phyloP scores from a whole-genome alignment of 2,329 filamentous ascomycete genomes.

The Apiospora hydei region DNA sequence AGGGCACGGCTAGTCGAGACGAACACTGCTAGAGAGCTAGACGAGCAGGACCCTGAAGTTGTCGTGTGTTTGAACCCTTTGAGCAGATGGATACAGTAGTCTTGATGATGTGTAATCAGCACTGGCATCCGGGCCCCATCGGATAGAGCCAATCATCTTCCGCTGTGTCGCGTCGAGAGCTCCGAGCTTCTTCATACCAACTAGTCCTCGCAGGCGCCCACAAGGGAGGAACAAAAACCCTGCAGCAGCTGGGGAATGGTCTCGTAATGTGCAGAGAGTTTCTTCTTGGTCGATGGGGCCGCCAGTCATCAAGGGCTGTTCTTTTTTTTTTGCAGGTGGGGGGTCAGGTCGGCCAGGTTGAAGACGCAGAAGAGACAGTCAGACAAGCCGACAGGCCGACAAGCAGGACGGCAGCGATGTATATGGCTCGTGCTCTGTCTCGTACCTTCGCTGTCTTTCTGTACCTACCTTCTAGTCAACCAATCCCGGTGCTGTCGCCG shows the following conservation, averaged over 20 bases:
- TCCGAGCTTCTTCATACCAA: not conserved
- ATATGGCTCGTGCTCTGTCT: not conserved
- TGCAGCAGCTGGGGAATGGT: conserved; percentile 4
- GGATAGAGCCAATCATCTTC: not conserved
- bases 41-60: conserved; percentile 1
- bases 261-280: conserved; percentile 15
- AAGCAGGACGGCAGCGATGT: not conserved
- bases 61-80: conserved; percentile 8
- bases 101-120: not conserved
- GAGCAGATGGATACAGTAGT: not conserved
- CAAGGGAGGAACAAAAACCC: not conserved
- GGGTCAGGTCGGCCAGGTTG: not conserved
- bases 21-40: too few species aligned
- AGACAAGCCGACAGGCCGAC: too few species aligned
- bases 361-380: not conserved
- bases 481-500: not conserved
- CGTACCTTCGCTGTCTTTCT: not conserved
- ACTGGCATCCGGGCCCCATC: not conserved
- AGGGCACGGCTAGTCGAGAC: not conserved
- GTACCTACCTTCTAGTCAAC: not conserved
- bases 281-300: conserved; percentile 20
- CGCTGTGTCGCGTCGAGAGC: not conserved
- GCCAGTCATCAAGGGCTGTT: not conserved
- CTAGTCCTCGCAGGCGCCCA: not conserved
- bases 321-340: not conserved